Conservation (phyloP, 2,329 filamentous ascomycete genomes). For the Botrytis fragariae region DNA sequence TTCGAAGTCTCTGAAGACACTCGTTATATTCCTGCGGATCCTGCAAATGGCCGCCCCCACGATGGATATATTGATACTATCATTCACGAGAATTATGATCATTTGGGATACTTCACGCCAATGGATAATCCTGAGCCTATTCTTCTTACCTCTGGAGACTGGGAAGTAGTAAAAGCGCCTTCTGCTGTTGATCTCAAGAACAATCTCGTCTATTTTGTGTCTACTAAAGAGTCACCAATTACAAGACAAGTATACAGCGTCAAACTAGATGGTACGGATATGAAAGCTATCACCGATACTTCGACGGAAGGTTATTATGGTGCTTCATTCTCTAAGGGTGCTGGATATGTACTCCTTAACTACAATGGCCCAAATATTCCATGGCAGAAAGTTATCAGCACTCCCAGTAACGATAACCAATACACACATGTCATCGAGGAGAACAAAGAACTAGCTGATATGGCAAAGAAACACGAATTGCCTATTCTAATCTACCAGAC, state of each 20-base stretch:
- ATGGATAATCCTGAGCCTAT: conserved; percentile 78
- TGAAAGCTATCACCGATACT: conserved; percentile 72
- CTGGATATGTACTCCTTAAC: conserved; percentile 78
- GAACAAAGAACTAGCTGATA: conserved; percentile 67
- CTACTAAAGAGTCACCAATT: conserved; percentile 81
- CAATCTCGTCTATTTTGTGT: conserved; percentile 87
- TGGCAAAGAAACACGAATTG: conserved; percentile 73
- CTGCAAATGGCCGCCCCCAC: conserved; percentile 67
- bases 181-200: conserved; percentile 80
- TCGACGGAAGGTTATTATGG: conserved; percentile 73
- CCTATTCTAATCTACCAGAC: conserved; percentile 81
- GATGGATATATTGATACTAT: conserved; percentile 94
- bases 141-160: conserved; percentile 82
- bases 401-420: conserved; percentile 62
- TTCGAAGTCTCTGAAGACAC: conserved; percentile 90
- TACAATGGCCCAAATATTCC: conserved; percentile 84
- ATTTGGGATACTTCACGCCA: conserved; percentile 89
- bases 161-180: conserved; percentile 87
- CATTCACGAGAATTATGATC: conserved; percentile 82
- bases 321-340: conserved; percentile 78
- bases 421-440: conserved; percentile 75
- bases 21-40: conserved; percentile 80
- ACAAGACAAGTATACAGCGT: conserved; percentile 92
- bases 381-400: conserved; percentile 87
- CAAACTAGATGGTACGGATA: conserved; percentile 72